Evolutionary conservation across 108 stramenopile genomes (phyloP), one percentile per base, ranked within the genome.

Genomic region (Mayamaea pseudoterrestris): DNA sequence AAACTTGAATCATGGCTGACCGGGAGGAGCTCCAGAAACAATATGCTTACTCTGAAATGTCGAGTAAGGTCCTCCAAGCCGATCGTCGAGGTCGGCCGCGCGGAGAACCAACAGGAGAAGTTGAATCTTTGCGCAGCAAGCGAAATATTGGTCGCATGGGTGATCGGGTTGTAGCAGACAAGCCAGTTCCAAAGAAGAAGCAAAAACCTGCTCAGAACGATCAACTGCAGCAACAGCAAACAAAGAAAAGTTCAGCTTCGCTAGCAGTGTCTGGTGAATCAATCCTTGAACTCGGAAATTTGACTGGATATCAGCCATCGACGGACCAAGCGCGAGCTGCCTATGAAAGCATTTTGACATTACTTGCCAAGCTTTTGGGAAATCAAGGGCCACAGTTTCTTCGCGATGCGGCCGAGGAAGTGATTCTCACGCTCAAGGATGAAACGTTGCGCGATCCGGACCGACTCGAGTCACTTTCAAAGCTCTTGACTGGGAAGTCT

Each of bases 21-120:
- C 78, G 79, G 27, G 80, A 89, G 41, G 80, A 70, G 39, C 71
- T 83, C 36, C 76, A 89, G 65, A 77, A 78, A 66, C 78, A 63
- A 41, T 95, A 91, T 64, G 83, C 89, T 57, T 95, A 95, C 80
- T 65, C 73, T 59, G 90, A 87, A 65, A 97, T 95, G 83, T 87
- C 93, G 54, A 97, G 93, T 78, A 91, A 93, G 71, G 96, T 97
- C 47, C 71, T 90, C 50, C 66, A 76, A 45, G 79, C 91, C 26
- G 83, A 85, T 27, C 67, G 83, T 26, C 58, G 63, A 5, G 35
- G 40, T 25, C 42, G 82, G 35, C 36, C 36, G 30, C 56, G 74
- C 18, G 53, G 62, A 32, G 91, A 83, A 37, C 75, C 84, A 11
- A 95, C 94, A 12, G 96, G 96, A n/a, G 96, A 98, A 67, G 94